Evolutionary conservation across 139 green algal species (phyloP).

Genomic region (Limnomonas spitsbergensis): DNA sequence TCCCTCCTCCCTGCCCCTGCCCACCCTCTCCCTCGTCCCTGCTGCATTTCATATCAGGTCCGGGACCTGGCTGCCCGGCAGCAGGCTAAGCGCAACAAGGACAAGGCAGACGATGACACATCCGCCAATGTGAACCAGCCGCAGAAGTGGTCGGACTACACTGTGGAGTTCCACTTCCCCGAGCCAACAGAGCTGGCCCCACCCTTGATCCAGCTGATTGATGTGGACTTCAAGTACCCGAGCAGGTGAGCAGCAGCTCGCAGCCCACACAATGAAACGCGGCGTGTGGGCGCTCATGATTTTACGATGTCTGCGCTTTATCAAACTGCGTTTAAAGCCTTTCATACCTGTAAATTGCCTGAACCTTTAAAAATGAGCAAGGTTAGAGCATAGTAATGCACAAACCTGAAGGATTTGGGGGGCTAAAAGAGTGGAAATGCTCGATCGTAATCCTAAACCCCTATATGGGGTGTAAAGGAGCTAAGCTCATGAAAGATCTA

Average conservation of each 20-base stretch:
- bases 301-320: neutral
- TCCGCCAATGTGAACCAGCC: conserved; percentile 7
- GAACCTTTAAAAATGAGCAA: too few species aligned
- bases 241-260: too few species aligned
- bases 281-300: too few species aligned
- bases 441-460: too few species aligned
- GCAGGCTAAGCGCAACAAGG: conserved; percentile 4
- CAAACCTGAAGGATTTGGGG: too few species aligned
- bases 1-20: too few species aligned
- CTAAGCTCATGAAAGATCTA: too few species aligned
- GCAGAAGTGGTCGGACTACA: conserved; percentile 4
- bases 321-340: neutral
- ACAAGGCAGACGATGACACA: conserved; percentile 3
- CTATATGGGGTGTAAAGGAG: too few species aligned
- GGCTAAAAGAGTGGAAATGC: too few species aligned
- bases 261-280: too few species aligned
- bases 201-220: conserved; percentile 85
- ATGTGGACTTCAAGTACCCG: conserved; percentile 96
- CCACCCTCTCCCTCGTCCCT: too few species aligned
- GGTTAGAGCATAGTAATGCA: too few species aligned
- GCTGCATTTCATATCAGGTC: conserved; percentile 21
- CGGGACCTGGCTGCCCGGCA: conserved; percentile 15
- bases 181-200: conserved; percentile 89
- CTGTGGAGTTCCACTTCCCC: conserved; percentile 91
- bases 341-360: conserved; percentile 6